Evolutionary conservation across 2,329 filamentous ascomycete genomes (phyloP).

Genomic region (Pseudocercospora fuligena): DNA sequence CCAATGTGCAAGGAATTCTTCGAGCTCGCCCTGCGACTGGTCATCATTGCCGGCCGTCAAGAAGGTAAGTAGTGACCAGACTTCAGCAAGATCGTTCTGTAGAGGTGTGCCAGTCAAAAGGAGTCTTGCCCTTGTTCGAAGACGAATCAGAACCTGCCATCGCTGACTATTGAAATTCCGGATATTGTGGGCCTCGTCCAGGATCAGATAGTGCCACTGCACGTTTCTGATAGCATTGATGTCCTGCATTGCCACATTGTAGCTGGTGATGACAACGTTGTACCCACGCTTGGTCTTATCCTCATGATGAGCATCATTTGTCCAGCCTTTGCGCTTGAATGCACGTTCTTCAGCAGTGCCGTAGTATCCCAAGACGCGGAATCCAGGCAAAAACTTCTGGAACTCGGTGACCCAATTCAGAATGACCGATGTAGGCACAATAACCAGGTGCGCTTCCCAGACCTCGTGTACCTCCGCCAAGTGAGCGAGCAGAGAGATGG

Average conservation of each 20-base stretch:
- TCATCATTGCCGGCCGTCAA: slow-evolving; percentile 87
- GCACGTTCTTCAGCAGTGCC: slow-evolving; percentile 91
- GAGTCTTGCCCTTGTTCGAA: slow-evolving; percentile 86
- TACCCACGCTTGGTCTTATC: slow-evolving; percentile 95
- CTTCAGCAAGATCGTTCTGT: slow-evolving; percentile 93
- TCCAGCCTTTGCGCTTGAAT: slow-evolving; percentile 90
- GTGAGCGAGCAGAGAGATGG: slow-evolving; percentile 90
- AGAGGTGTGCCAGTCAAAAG: slow-evolving; percentile 92
- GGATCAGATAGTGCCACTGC: slow-evolving; percentile 96
- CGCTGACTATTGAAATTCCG: slow-evolving; percentile 98
- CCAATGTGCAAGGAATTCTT: slow-evolving; percentile 96
- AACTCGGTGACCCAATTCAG: slow-evolving; percentile 99
- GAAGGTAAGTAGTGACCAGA: slow-evolving; percentile 97
- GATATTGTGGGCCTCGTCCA: slow-evolving; percentile 99
- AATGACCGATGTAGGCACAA: slow-evolving; percentile 97
- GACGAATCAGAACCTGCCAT: slow-evolving; percentile 93
- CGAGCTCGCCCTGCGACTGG: slow-evolving; percentile 83
- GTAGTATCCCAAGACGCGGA: slow-evolving; percentile 97
- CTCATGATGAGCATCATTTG: slow-evolving; percentile 64
- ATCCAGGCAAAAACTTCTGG: slow-evolving; percentile 97
- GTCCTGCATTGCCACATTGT: slow-evolving; percentile 93
- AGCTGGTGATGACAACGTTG: slow-evolving; percentile 98
- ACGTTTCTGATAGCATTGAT: slow-evolving; percentile 91
- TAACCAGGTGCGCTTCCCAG: slow-evolving; percentile 94
- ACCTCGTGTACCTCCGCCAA: slow-evolving; percentile 86